Evolutionary conservation across 2,329 filamentous ascomycete species (phyloP).

Genomic region (Fusarium sacchari): DNA sequence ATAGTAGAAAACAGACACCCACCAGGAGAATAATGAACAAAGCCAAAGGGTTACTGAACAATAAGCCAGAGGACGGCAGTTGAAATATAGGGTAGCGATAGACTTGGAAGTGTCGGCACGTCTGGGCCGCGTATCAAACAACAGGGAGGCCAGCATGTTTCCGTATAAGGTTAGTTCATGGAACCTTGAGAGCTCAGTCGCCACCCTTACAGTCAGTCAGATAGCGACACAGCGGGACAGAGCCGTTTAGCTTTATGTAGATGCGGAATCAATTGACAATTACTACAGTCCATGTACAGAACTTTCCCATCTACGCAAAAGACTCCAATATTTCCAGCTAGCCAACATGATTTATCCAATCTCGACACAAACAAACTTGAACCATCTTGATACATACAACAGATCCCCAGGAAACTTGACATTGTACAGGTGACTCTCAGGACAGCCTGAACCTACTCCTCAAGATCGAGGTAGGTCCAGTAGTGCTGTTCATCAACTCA

Average conservation of each 20-base stretch:
- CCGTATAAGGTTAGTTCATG: not conserved
- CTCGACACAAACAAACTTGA: constrained; percentile 43
- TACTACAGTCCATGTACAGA: constrained; percentile 55
- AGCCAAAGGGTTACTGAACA: not conserved
- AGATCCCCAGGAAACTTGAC: constrained; percentile 19
- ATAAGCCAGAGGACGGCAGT: not conserved
- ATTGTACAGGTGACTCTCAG: constrained; percentile 36
- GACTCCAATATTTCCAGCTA: constrained; percentile 51
- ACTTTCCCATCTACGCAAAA: constrained; percentile 54
- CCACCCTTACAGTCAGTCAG: not conserved
- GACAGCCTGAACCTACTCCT: constrained; percentile 25
- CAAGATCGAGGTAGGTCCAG: constrained; percentile 21
- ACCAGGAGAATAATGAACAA: not conserved
- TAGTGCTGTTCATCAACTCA: constrained; percentile 25
- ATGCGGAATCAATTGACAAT: constrained; percentile 47
- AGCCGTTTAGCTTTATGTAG: constrained; percentile 1
- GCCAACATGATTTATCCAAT: constrained; percentile 49
- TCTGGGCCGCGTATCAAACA: not conserved
- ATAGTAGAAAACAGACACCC: not conserved
- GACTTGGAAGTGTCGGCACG: not conserved
- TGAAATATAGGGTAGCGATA: not conserved
- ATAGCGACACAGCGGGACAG: not conserved
- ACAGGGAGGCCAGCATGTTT: not conserved
- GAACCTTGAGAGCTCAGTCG: not conserved
- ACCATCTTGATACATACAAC: constrained; percentile 44